A percentile compares a stretch with the other conserved stretches of the same genome.
Conservation (phyloP, 495 filamentous ascomycete genomes). For the Clohesyomyces aquaticus region DNA sequence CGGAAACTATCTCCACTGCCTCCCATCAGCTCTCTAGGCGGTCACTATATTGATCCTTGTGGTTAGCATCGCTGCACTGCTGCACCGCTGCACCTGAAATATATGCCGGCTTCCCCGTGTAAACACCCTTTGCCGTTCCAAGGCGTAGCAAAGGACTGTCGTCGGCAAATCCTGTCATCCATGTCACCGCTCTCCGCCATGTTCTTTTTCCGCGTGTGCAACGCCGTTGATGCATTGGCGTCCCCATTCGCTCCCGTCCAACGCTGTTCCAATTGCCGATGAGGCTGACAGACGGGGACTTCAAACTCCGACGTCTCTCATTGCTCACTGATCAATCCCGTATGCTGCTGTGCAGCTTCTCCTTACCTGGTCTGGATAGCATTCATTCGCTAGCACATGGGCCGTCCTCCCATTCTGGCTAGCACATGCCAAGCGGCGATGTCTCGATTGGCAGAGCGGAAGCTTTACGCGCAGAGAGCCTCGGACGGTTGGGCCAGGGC, state of each 20-base stretch:
- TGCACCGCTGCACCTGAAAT: background rate
- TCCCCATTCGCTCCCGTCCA: background rate
- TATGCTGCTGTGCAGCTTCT: no score
- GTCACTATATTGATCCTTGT: conserved; percentile 5
- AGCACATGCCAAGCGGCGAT: background rate
- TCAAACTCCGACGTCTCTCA: background rate
- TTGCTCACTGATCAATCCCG: no score
- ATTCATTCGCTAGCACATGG: background rate
- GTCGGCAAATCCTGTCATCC: background rate
- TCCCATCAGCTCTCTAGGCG: background rate
- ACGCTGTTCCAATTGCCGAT: conserved; percentile 20
- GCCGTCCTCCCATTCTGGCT: background rate
- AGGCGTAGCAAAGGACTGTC: background rate
- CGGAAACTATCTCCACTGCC: background rate
- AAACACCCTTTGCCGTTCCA: background rate
- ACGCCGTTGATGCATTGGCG: background rate
- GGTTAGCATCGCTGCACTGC: conserved; percentile 2
- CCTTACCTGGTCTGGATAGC: conserved; percentile 14
- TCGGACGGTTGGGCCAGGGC: conserved; percentile 13
- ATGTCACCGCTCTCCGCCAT: background rate
- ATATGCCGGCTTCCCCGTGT: background rate
- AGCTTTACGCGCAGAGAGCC: conserved; percentile 14
- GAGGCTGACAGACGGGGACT: conserved; percentile 5
- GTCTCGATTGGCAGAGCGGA: conserved; percentile 7
- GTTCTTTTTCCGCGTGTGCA: background rate